phyloP scores from a whole-genome alignment of 345 rosid genomes.

The Moricandia arvensis region DNA sequence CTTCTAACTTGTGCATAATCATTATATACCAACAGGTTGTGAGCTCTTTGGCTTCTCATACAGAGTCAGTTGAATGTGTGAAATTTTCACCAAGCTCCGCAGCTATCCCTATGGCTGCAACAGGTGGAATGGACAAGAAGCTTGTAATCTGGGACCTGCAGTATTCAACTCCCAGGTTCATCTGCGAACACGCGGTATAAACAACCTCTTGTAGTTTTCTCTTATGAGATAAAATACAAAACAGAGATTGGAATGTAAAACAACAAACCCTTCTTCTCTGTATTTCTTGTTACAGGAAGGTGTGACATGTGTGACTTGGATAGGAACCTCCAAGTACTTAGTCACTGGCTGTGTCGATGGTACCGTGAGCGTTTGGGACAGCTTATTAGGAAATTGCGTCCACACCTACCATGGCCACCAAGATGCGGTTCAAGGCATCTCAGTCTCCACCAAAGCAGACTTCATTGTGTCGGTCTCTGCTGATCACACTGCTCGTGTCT shows the following conservation, averaged over 20 bases:
- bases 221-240: neutral
- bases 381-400: constrained; percentile 64
- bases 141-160: constrained; percentile 88
- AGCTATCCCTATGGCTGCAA: constrained; percentile 65
- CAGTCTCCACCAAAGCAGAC: constrained; percentile 48
- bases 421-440: constrained; percentile 53
- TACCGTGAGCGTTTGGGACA: neutral
- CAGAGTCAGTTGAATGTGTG: constrained; percentile 71
- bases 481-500: constrained; percentile 77
- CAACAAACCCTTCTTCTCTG: neutral
- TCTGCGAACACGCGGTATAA: constrained; percentile 70
- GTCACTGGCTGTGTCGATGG: neutral
- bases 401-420: constrained; percentile 65
- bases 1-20: constrained; percentile 1
- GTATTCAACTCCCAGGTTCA: constrained; percentile 62
- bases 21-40: constrained; percentile 68
- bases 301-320: neutral
- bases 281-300: neutral
- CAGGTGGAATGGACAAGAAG: constrained; percentile 81
- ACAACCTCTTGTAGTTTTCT: constrained; percentile 4
- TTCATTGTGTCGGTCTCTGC: constrained; percentile 66
- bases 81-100: constrained; percentile 60
- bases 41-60: constrained; percentile 59
- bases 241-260: neutral
- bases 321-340: neutral